Evolutionary conservation across 1,284 basidiomycete genomes (phyloP), one percentile per base, ranked within the genome.

Genomic region (Neotropicomus parvogracilis): DNA sequence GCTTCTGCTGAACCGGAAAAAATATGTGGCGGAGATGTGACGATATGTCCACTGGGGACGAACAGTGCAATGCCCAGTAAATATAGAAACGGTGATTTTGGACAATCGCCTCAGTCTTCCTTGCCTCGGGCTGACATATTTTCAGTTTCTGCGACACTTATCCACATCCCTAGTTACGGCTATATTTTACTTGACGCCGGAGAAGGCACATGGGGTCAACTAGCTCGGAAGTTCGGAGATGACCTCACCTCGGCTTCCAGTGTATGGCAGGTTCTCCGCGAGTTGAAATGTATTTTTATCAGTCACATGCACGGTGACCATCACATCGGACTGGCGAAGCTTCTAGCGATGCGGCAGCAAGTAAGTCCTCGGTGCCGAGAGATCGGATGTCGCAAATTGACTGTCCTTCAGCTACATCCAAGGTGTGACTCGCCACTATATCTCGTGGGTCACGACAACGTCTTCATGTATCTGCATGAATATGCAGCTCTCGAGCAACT

Each of bases 221-320:
- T 98, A 8, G 75, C 76, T 4, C 79, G 95, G 10, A 78, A 84
- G 40, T 95, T 85, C 57, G 93, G 93, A 0, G 66, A 73, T n/a
- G 71, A 79, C 13, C 65, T 62, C 5, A 50, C 65, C n/a, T 59
- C 63, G 14, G 51, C 65, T 2, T 59, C 62, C 13, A 75, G 73
- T 46, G 79, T 77, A 1, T 78, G 77, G 72, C 62, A 79, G n/a
- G 73, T 85, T 11, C 70, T 95, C 48, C 72, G 81, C n/a, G 72
- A 87, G 41, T 66, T 95, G 27, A 84, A 80, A 54, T 80, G 91
- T 60, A 77, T 98, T 26, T 97, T 87, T 66, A 75, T 97, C 55
- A 93, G 88, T 56, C 95, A 98, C 64, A 79, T 89, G 59, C 95
- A 97, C 62, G 95, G 80, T 0, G 95, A 98, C 64, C 95, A 98